Conservation (phyloP, 1,139 yeast species). For the Geotrichum klebahnii region DNA sequence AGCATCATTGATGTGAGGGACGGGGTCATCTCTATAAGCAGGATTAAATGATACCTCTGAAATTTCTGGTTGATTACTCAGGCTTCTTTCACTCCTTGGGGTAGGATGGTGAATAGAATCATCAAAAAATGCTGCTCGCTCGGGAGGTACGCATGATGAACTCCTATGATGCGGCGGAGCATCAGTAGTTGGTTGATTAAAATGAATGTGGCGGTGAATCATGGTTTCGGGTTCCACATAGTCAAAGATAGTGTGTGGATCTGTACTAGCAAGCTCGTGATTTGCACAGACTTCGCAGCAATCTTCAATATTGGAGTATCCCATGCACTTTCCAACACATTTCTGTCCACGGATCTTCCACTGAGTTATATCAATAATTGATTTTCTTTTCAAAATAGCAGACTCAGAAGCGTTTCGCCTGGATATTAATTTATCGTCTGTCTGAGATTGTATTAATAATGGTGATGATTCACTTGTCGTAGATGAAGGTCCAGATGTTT, state of each 20-base stretch:
- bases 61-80: too few species aligned
- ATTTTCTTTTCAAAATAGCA: constrained; percentile 14
- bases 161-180: not conserved
- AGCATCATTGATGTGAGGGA: too few species aligned
- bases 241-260: constrained; percentile 16
- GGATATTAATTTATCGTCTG: too few species aligned
- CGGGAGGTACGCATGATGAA: not conserved
- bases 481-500: too few species aligned
- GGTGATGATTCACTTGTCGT: too few species aligned
- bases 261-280: constrained; percentile 27
- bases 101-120: too few species aligned
- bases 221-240: constrained; percentile 21
- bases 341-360: constrained; percentile 33
- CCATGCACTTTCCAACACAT: constrained; percentile 51
- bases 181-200: not conserved
- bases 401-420: not conserved
- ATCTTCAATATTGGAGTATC: constrained; percentile 49
- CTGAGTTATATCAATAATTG: constrained; percentile 33
- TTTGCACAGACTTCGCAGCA: constrained; percentile 20
- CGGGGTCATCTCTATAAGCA: too few species aligned
- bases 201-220: constrained; percentile 18
- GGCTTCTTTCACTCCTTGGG: too few species aligned
- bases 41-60: too few species aligned
- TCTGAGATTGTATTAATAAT: too few species aligned
- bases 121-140: too few species aligned